Evolutionary conservation across 768 basidiomycete genomes (phyloP), one percentile per base, ranked within the genome.

Genomic region (Tephrocybe sp.): DNA sequence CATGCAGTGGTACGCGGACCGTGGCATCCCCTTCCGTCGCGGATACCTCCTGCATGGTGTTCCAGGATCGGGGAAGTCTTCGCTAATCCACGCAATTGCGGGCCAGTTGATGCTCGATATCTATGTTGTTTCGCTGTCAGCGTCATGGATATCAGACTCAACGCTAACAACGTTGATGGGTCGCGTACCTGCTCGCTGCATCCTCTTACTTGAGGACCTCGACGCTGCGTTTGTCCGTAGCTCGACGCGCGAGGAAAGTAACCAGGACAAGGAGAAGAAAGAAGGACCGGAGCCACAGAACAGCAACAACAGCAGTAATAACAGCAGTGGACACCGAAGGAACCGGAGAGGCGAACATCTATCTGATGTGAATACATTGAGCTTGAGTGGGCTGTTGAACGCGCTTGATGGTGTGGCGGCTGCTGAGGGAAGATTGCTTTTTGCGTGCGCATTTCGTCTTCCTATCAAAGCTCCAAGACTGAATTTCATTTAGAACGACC

Each of bases 101-200:
- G 93, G 93, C 40, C 86, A 90, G 63, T 78, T 97, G 55, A 84
- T 85, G 73, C 85, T 97, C 39, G 90, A 94, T 74, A 91, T 97
- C 60, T 95, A 94, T 64, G 90, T 93, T 49, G 84, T 95, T 43
- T 92, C 92, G 17, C 73, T 94, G 45, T 90, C 86, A 23, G 85
- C 87, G 20, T 87, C 86, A 17, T 91, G 89, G 90, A 88, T 93
- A 65, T 88, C 87, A 53, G 93, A 96, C 64, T 85, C 85, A 56
- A 92, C 90, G 8, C 75, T 96, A 24, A 88, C 85, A 20, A 85
- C 86, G 9, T 80, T 95, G 32, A 91, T 96, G 86, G 88, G 90
- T 24, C 83, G 86, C 32, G 90, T 94, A 4, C 90, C 92, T 3
- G 83, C 88, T 28, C 83, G 85, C 15, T 91, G 88, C 65, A 89